Percentiles rank a stretch among this genome's conserved stretches.
These are phyloP conservation scores for Hymenoscyphus occultus DNA, from an alignment of 2,329 filamentous ascomycete genomes.

Conservation along the genomic window DNA sequence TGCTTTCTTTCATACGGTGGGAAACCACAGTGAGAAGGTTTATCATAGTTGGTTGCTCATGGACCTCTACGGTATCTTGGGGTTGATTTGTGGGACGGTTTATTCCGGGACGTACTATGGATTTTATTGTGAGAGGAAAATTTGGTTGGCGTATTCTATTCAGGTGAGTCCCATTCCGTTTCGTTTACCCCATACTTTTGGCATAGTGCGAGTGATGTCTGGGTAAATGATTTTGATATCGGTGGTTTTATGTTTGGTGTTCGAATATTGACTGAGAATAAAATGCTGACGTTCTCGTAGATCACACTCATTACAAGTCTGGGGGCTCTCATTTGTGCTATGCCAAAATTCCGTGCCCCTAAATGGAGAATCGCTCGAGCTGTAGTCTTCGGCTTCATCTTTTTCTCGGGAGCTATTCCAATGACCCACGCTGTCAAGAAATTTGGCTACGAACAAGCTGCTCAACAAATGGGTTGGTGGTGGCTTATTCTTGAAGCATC, in stretches of 20 bases:
- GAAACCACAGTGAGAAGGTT: constrained; percentile 14
- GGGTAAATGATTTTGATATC: background rate
- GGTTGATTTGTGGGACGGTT: constrained; percentile 17
- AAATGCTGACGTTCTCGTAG: constrained; percentile 14
- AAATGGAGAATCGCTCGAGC: constrained; percentile 14
- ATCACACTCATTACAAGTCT: constrained; percentile 15
- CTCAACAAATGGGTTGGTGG: constrained; percentile 13
- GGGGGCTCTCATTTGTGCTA: constrained; percentile 12
- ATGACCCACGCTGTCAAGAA: constrained; percentile 14
- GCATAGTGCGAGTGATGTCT: background rate
- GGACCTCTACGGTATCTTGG: constrained; percentile 17
- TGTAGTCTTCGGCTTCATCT: constrained; percentile 14
- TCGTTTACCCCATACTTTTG: background rate
- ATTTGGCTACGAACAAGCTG: constrained; percentile 14
- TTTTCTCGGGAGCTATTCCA: constrained; percentile 15
- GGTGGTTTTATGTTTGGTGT: background rate
- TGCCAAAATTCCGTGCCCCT: constrained; percentile 13
- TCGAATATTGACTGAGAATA: background rate
- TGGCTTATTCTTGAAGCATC: constrained; percentile 18
- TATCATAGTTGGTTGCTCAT: constrained; percentile 16
- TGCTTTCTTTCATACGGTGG: constrained; percentile 19
- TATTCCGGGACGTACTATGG: constrained; percentile 24
- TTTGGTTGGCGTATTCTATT: constrained; percentile 22
- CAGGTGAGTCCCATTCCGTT: constrained; percentile 16
- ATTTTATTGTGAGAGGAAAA: constrained; percentile 23